Base-by-base conservation (phyloP, 163 green algal species). In the Coccomyxa subellipsoidea region DNA sequence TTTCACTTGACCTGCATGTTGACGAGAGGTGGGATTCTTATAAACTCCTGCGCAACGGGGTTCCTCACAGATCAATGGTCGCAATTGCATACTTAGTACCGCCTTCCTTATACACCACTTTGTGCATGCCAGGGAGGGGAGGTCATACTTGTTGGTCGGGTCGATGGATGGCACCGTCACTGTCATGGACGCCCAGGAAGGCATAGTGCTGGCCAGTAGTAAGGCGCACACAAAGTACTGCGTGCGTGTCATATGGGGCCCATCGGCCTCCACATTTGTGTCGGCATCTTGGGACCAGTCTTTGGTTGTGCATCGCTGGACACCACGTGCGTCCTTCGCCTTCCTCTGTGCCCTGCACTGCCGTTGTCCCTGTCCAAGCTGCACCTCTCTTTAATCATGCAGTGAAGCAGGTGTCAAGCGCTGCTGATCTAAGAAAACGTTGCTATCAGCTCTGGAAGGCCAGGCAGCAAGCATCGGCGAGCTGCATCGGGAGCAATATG, bases 81-180 rank as follows among this genome's bases (percentile, higher is more conserved):
- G n/a, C n/a, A n/a, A n/a, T n/a, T n/a, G n/a, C n/a, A n/a, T n/a
- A n/a, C n/a, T n/a, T n/a, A n/a, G n/a, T n/a, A n/a, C n/a, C n/a
- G n/a, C n/a, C n/a, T n/a, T n/a, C n/a, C n/a, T n/a, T n/a, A n/a
- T n/a, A n/a, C n/a, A n/a, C n/a, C n/a, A n/a, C n/a, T n/a, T n/a
- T n/a, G n/a, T n/a, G n/a, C n/a, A n/a, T n/a, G n/a, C n/a, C 47
- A 59, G 21, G 3, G 47, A 59, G 23, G 23, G 47, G 15, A 59
- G 47, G 47, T 18, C 47, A 18, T 59, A 59, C 7, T 25, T 89
- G 47, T 39, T 86, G 12, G 81, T 70, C 47, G 85, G 86, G 75
- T 86, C 77, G 59, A 94, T 94, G 91, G 91, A 93, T 79, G 91
- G 91, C 71, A 80, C 73, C 34, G 79, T 94, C 0, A 40, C 39